Evolutionary conservation across 495 filamentous ascomycete genomes (phyloP), one percentile per base, ranked within the genome.

Genomic region (Cenococcum geophilum): DNA sequence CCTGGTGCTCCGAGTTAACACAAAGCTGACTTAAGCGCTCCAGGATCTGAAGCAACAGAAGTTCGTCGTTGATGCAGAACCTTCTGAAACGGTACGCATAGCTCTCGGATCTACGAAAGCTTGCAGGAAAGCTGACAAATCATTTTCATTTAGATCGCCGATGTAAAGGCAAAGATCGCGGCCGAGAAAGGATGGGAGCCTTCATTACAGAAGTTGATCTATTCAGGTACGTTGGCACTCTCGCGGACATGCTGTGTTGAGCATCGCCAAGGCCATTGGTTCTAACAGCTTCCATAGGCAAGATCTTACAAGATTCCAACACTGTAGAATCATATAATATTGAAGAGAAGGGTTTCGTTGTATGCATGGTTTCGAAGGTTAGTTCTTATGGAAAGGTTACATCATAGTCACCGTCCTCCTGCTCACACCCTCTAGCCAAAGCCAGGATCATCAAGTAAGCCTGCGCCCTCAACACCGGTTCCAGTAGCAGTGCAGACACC

Each of bases 271-370:
- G 32, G 58, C 34, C 11, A 45, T 59, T 55, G 48, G 12, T 21
- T 36, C 57, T 68, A 52, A 64, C 55, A 20, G 8, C 27, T n/a
- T 27, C 49, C 60, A 68, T 66, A 97, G 92, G 93, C 75, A 98
- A 98, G 78, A 96, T 98, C 63, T 80, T 98, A 61, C 89, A 95
- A 76, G 93, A 98, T 89, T 89, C 86, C 62, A 92, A 96, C 68
- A 92, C 92, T 16, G 86, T 97, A 65, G 91, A 91, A 72, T 89
- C 87, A 5, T 97, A 96, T 78, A 95, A 87, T 76, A 96, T 98
- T 60, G 92, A 98, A 76, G 93, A 97, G 82, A 98, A 97, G 82
- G 93, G 93, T 23, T 97, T 96, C 73, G 87, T 98, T 67, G 95
- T 98, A 47, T 98, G 93, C 75, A 93, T 98, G 83, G 83, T 93